A percentile compares a stretch with the other conserved stretches of the same genome.
phyloP scores from a whole-genome alignment of 202 grass and related monocot species.

The Bolboschoenoplectus hybrid region DNA sequence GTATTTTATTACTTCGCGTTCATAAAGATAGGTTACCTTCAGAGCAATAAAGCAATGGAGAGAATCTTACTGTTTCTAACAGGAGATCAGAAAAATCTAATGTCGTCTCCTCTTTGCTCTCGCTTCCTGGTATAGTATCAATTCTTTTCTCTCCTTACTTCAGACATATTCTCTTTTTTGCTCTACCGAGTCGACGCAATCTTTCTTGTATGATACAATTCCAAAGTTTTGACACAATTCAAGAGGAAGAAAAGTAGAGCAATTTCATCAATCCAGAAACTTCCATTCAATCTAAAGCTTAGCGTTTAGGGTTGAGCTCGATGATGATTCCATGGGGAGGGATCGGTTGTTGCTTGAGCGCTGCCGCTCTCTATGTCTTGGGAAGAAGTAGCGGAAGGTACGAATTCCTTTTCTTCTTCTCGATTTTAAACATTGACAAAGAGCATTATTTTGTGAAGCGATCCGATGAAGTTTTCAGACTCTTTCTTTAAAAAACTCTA shows the following conservation, averaged over 20 bases:
- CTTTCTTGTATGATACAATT: neutral
- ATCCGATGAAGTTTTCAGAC: neutral
- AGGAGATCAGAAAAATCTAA: neutral
- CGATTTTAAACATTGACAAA: neutral
- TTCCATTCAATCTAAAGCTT: neutral
- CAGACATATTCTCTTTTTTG: neutral
- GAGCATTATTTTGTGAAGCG: neutral
- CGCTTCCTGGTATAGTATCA: neutral
- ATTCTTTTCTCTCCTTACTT: constrained; percentile 16
- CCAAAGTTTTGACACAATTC: neutral
- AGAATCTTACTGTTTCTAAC: neutral
- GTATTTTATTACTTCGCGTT: too few relatives aligned
- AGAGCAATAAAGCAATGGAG: neutral
- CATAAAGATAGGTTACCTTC: neutral
- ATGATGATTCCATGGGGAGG: constrained; percentile 89
- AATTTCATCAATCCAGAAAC: neutral
- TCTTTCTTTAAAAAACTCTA: neutral
- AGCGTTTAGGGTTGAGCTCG: constrained; percentile 22
- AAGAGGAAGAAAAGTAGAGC: neutral
- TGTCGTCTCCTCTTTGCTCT: constrained; percentile 21
- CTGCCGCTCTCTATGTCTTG: constrained; percentile 79
- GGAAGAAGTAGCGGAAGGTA: constrained; percentile 92
- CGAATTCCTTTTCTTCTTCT: neutral
- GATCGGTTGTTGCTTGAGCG: constrained; percentile 82
- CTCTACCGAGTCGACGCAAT: neutral